Percentiles rank a stretch among this genome's conserved stretches.
Evolutionary conservation across 75 land plant genomes (phyloP).

Genomic region (Cupressus sempervirens): DNA sequence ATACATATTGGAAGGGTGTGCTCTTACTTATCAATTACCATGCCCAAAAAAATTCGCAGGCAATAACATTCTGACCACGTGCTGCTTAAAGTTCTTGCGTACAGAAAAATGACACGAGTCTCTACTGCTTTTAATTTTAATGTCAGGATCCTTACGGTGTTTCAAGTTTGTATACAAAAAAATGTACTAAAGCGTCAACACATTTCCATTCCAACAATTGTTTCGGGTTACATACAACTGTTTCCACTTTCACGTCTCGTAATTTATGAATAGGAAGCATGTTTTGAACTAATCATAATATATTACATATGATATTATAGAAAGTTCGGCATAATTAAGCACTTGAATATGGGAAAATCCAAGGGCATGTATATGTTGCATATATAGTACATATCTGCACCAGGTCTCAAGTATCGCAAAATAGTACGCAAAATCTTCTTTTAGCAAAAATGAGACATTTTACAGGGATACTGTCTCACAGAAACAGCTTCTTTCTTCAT

Average conservation of each 20-base stretch:
- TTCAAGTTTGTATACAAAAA: no score
- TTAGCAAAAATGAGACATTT: neutral
- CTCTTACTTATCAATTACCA: neutral
- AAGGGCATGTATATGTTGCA: slow-evolving; percentile 2
- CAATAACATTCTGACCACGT: neutral
- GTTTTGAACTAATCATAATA: neutral
- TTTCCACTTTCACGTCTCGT: neutral
- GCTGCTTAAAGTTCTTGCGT: neutral
- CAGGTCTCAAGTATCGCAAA: neutral
- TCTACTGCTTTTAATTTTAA: neutral
- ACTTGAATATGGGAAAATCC: neutral
- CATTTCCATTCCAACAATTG: neutral
- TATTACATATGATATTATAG: neutral
- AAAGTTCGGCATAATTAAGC: neutral
- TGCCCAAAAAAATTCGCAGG: neutral
- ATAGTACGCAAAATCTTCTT: neutral
- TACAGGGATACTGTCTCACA: neutral
- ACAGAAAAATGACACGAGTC: neutral
- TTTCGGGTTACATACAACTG: neutral
- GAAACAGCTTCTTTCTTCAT: neutral
- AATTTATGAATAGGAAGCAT: neutral
- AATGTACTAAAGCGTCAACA: neutral
- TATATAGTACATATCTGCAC: neutral
- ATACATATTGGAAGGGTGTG: neutral
- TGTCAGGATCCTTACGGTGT: neutral